Evolutionary conservation across 352 stramenopile genomes (phyloP).

Genomic region (Globisporangium megalacanthum): DNA sequence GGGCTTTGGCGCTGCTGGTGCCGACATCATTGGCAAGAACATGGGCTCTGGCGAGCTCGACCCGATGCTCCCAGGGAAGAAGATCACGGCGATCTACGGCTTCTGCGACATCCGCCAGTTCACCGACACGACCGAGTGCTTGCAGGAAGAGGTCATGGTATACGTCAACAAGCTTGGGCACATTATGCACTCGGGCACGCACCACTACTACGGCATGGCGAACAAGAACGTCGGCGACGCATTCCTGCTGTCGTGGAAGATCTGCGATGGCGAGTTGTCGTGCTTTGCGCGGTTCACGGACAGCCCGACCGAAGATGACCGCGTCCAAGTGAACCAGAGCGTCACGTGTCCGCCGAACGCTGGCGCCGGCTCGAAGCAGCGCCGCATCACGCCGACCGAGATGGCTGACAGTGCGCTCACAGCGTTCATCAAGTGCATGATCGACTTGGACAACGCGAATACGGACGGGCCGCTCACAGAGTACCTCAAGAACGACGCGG

Average conservation of each 20-base stretch:
- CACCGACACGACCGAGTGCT: slow-evolving; percentile 86
- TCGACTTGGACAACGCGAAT: slow-evolving; percentile 82
- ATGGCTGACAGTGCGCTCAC: slow-evolving; percentile 93
- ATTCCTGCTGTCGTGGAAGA: slow-evolving; percentile 94
- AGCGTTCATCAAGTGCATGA: slow-evolving; percentile 95
- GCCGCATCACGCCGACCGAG: slow-evolving; percentile 78
- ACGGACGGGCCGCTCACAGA: slow-evolving; percentile 67
- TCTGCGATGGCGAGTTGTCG: slow-evolving; percentile 77
- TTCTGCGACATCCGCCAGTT: slow-evolving; percentile 95
- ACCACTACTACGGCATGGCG: slow-evolving; percentile 84
- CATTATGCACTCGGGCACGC: slow-evolving; percentile 85
- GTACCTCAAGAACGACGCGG: slow-evolving; percentile 57
- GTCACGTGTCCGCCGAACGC: slow-evolving; percentile 65
- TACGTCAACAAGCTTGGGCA: slow-evolving; percentile 90
- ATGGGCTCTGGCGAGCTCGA: slow-evolving; percentile 85
- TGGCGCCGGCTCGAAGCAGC: slow-evolving; percentile 51
- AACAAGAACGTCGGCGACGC: slow-evolving; percentile 90
- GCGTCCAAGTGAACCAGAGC: slow-evolving; percentile 61
- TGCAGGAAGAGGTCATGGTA: slow-evolving; percentile 91
- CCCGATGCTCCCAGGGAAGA: slow-evolving; percentile 86
- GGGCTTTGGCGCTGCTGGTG: slow-evolving; percentile 72
- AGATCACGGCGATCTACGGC: slow-evolving; percentile 92
- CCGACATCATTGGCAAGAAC: slow-evolving; percentile 85
- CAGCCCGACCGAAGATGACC: slow-evolving; percentile 64
- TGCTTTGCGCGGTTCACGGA: slow-evolving; percentile 82